A percentile compares a stretch with the other conserved stretches of the same genome.
Conservation (phyloP, 1,139 yeast genomes). For the Taphrina deformans region DNA sequence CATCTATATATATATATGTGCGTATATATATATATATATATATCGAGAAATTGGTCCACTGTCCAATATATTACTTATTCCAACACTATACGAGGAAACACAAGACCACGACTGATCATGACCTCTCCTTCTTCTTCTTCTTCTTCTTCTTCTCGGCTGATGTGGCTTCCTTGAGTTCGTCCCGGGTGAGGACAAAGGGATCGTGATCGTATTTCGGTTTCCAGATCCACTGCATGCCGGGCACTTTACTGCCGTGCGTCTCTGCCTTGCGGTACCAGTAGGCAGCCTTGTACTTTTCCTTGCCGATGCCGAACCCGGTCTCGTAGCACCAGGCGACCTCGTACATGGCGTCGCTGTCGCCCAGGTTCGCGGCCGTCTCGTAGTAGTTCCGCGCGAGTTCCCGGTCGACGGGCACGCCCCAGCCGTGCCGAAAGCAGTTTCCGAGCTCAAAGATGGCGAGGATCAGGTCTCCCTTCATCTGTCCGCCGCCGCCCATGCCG, state of each 20-base stretch:
- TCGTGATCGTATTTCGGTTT: slow-evolving; percentile 58
- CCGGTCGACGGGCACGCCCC: slow-evolving; percentile 61
- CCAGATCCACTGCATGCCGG: slow-evolving; percentile 78
- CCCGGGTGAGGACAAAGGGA: slow-evolving; percentile 3
- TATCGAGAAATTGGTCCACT: too few relatives aligned
- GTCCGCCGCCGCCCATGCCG: slow-evolving; percentile 23
- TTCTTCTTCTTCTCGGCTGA: background rate
- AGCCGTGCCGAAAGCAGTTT: slow-evolving; percentile 58
- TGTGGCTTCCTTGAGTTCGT: background rate
- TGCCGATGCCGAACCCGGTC: slow-evolving; percentile 55
- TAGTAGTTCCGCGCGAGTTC: slow-evolving; percentile 59
- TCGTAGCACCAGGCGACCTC: slow-evolving; percentile 68
- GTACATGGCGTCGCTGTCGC: slow-evolving; percentile 67
- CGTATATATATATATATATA: background rate
- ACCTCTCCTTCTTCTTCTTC: background rate
- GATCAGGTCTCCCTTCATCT: slow-evolving; percentile 43
- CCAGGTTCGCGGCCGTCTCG: slow-evolving; percentile 68
- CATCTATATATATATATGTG: too few relatives aligned
- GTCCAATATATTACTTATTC: too few relatives aligned
- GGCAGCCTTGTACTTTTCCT: slow-evolving; percentile 65
- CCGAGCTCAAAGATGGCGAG: slow-evolving; percentile 64
- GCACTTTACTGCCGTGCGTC: slow-evolving; percentile 60
- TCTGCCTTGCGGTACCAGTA: slow-evolving; percentile 71
- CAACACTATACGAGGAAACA: background rate
- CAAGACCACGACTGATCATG: background rate